These are phyloP conservation scores for Cercospora sesami DNA, from an alignment of 2,329 filamentous ascomycete species.

Conservation along the genomic window DNA sequence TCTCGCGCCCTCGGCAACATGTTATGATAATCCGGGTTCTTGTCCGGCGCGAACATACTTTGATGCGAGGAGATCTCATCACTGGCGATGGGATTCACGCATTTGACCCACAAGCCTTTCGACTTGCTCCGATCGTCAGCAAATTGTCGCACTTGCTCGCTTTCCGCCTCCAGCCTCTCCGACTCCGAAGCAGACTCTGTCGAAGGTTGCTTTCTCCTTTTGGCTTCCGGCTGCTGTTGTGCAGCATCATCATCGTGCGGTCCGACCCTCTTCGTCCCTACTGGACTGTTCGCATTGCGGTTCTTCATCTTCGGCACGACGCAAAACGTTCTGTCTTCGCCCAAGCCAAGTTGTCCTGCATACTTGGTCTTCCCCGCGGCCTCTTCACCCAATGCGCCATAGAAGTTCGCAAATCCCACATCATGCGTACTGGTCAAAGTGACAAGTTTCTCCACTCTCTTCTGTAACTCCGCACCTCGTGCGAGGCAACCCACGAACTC, in stretches of 20 bases:
- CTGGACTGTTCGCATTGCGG: constrained; percentile 22
- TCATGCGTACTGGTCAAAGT: constrained; percentile 63
- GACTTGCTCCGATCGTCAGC: constrained; percentile 35
- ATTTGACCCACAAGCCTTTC: constrained; percentile 62
- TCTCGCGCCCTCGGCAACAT: constrained; percentile 66
- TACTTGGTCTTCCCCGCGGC: constrained; percentile 51
- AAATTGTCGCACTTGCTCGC: constrained; percentile 39
- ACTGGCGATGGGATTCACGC: constrained; percentile 75
- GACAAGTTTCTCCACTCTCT: constrained; percentile 69
- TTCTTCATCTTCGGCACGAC: constrained; percentile 59
- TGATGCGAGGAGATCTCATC: constrained; percentile 84
- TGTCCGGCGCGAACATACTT: constrained; percentile 70
- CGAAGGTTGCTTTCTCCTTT: constrained; percentile 19
- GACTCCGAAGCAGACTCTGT: constrained; percentile 22
- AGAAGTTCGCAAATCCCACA: constrained; percentile 81
- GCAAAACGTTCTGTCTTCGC: constrained; percentile 81
- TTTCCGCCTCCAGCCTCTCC: constrained; percentile 36
- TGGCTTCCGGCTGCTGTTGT: constrained; percentile 1
- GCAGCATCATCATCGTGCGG: constrained; percentile 12
- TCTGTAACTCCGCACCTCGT: constrained; percentile 76
- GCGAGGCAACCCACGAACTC: constrained; percentile 90
- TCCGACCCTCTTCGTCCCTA: constrained; percentile 30
- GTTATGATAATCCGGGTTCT: constrained; percentile 71
- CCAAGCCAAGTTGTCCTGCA: constrained; percentile 52
- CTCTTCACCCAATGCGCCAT: constrained; percentile 75